These are phyloP conservation scores for Pseudogymnoascus sp. DNA, from an alignment of 2,329 filamentous ascomycete genomes.

Conservation along the genomic window DNA sequence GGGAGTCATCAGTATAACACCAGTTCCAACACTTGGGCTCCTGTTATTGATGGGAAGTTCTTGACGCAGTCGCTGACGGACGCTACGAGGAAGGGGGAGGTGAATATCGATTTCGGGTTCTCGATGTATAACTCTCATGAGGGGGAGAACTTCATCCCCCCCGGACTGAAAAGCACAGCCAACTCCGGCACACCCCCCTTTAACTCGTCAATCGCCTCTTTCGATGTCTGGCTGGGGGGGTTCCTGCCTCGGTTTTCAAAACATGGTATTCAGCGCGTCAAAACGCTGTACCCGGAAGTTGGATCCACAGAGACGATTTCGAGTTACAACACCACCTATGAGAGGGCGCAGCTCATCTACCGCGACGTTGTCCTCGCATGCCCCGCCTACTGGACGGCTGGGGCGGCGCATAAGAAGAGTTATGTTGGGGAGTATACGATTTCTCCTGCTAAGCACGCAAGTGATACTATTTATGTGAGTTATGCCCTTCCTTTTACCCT, in stretches of 20 bases:
- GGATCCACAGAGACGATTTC: conserved; percentile 39
- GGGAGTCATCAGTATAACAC: conserved; percentile 46
- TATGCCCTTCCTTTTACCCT: background rate
- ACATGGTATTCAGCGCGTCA: conserved; percentile 34
- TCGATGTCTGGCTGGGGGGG: conserved; percentile 45
- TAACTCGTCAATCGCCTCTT: conserved; percentile 43
- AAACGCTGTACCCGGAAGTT: conserved; percentile 39
- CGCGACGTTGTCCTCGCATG: conserved; percentile 53
- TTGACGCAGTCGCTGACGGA: conserved; percentile 40
- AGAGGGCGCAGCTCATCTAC: conserved; percentile 49
- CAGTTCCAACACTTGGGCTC: conserved; percentile 51
- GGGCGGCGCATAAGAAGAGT: conserved; percentile 36
- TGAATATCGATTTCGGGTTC: conserved; percentile 42
- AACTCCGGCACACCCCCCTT: conserved; percentile 35
- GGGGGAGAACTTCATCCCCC: conserved; percentile 54
- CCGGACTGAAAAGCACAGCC: conserved; percentile 35
- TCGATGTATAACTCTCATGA: conserved; percentile 58
- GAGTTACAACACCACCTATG: conserved; percentile 43
- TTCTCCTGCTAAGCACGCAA: conserved; percentile 50
- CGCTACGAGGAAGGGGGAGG: conserved; percentile 30
- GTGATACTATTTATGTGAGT: conserved; percentile 49
- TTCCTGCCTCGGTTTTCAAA: conserved; percentile 44
- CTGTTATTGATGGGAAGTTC: conserved; percentile 51
- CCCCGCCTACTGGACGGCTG: conserved; percentile 50
- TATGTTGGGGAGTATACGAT: conserved; percentile 56